Evolutionary conservation across 139 green algal species (phyloP).

Genomic region (Ostreobium quekettii): DNA sequence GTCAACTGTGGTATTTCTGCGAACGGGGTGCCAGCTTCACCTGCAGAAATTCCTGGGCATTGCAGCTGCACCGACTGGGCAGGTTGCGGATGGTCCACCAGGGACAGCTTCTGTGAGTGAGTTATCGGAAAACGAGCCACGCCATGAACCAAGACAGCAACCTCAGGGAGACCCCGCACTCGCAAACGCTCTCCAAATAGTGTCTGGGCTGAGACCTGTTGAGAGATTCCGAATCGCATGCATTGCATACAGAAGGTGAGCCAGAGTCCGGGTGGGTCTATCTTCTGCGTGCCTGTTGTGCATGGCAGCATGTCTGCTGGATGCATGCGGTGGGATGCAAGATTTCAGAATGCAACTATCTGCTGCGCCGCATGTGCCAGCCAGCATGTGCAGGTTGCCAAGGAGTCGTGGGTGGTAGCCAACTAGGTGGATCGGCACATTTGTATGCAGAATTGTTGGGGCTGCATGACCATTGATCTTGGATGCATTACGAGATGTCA

Average conservation of each 20-base stretch:
- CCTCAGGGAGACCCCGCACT: slow-evolving; percentile 12
- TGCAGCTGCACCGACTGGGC: neutral
- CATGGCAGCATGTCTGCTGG: neutral
- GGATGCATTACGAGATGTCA: too few species aligned
- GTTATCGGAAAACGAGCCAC: neutral
- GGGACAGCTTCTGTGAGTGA: neutral
- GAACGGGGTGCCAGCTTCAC: slow-evolving; percentile 50
- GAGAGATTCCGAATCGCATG: slow-evolving; percentile 31
- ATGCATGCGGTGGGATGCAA: neutral
- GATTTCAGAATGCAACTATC: neutral
- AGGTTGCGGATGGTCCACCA: neutral
- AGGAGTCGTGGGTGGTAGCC: slow-evolving; percentile 12
- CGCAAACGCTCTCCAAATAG: neutral
- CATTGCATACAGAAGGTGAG: slow-evolving; percentile 28
- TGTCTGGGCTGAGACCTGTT: slow-evolving; percentile 24
- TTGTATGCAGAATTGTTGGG: too few species aligned
- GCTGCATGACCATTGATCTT: too few species aligned
- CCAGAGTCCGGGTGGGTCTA: neutral
- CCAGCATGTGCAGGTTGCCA: neutral
- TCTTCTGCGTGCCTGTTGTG: neutral
- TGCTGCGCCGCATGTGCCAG: neutral
- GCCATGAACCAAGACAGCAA: neutral
- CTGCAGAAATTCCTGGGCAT: slow-evolving; percentile 41
- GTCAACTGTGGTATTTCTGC: slow-evolving; percentile 49
- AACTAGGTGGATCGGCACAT: too few species aligned